Percentiles rank a stretch among this genome's conserved stretches.
Evolutionary conservation across 148 eudicot genomes (phyloP).

Genomic region (Chenopodium berlandieri): DNA sequence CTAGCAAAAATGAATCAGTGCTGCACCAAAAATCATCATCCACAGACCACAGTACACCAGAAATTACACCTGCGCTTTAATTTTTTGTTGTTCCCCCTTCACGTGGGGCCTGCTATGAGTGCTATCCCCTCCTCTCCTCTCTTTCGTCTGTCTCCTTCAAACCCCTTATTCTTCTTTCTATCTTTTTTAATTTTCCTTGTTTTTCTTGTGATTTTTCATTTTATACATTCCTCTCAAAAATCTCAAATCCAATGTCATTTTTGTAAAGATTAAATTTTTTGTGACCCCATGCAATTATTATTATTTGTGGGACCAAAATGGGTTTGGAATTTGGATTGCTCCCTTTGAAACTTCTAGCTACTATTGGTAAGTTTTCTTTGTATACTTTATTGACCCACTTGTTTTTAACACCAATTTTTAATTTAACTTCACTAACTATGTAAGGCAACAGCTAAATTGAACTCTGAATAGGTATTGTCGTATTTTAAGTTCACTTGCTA

Average conservation of each 20-base stretch:
- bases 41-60: too few relatives aligned
- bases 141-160: too few relatives aligned
- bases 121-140: background rate
- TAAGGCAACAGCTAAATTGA: too few relatives aligned
- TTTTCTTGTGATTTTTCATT: background rate
- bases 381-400: background rate
- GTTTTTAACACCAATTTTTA: too few relatives aligned
- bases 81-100: too few relatives aligned
- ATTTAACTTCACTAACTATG: too few relatives aligned
- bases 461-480: too few relatives aligned
- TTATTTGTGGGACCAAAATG: background rate
- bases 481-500: too few relatives aligned
- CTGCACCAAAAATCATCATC: too few relatives aligned
- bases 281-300: background rate
- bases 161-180: too few relatives aligned
- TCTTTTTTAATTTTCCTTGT: background rate
- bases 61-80: too few relatives aligned
- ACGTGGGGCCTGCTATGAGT: background rate
- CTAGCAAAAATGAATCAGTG: too few relatives aligned
- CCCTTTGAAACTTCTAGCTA: background rate
- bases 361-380: constrained; percentile 1
- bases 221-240: background rate
- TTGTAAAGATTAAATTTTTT: background rate
- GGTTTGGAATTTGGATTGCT: background rate
- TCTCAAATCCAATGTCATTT: background rate